These are phyloP conservation scores for Eucalyptus globulus DNA, from an alignment of 345 rosid genomes.

Conservation along the genomic window DNA sequence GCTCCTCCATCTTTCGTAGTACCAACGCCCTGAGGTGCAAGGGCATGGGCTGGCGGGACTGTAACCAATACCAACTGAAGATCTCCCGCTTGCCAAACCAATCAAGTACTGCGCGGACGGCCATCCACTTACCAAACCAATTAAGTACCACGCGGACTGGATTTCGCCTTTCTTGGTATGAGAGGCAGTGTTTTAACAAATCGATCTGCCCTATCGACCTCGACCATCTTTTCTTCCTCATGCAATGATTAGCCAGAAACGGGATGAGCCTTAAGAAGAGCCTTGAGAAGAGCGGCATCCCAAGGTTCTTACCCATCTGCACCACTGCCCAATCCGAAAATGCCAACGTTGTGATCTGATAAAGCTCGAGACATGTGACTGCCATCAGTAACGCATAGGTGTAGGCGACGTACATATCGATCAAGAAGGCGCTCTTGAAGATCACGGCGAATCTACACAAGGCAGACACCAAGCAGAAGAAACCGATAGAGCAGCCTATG, in stretches of 20 bases:
- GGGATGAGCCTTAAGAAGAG: not conserved
- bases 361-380: not conserved
- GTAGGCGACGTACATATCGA: not conserved
- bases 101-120: not conserved
- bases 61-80: not conserved
- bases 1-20: not conserved
- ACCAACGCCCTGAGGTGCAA: not conserved
- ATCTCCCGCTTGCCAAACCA: not conserved
- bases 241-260: not conserved
- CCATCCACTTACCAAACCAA: not conserved
- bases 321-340: not conserved
- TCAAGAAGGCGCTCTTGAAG: not conserved
- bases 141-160: not conserved
- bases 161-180: not conserved
- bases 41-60: not conserved
- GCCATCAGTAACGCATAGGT: not conserved
- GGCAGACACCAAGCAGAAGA: not conserved
- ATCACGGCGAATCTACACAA: not conserved
- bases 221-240: not conserved
- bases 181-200: not conserved
- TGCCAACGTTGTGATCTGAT: not conserved
- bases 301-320: not conserved
- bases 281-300: not conserved
- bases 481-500: not conserved
- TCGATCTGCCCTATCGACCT: not conserved